These are phyloP conservation scores for Aspergillus incahuasiensis DNA, from an alignment of 495 filamentous ascomycete genomes.

Conservation along the genomic window DNA sequence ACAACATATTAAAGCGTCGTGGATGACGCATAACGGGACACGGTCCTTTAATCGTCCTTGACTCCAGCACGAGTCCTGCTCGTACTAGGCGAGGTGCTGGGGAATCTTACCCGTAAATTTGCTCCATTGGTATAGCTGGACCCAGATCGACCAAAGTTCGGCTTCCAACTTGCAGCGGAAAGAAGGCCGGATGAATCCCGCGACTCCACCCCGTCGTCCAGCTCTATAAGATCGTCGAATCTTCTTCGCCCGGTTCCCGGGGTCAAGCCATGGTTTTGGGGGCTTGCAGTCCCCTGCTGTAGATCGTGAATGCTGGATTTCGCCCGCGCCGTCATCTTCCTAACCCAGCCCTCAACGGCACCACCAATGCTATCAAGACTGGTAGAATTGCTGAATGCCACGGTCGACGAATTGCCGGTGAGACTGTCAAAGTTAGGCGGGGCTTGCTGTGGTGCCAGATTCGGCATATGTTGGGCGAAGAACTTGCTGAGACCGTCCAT, in stretches of 20 bases:
- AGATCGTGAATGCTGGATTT: slow-evolving; percentile 39
- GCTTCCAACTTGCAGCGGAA: slow-evolving; percentile 15
- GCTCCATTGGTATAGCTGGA: slow-evolving; percentile 14
- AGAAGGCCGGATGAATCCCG: slow-evolving; percentile 22
- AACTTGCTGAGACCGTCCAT: slow-evolving; percentile 75
- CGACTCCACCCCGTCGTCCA: slow-evolving; percentile 56
- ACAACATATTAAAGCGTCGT: slow-evolving; percentile 14
- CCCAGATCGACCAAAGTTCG: slow-evolving; percentile 20
- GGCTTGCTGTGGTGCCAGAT: slow-evolving; percentile 48
- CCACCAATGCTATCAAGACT: slow-evolving; percentile 79
- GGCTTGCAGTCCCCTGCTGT: slow-evolving; percentile 30
- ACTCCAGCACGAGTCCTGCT: slow-evolving; percentile 39
- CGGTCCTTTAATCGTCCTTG: slow-evolving; percentile 28
- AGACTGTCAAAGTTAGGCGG: slow-evolving; percentile 28
- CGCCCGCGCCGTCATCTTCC: slow-evolving; percentile 62
- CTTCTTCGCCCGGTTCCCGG: slow-evolving; percentile 35
- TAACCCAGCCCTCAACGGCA: slow-evolving; percentile 82
- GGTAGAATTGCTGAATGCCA: slow-evolving; percentile 43
- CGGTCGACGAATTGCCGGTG: slow-evolving; percentile 41
- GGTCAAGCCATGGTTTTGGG: slow-evolving; percentile 29
- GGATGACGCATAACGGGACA: not conserved
- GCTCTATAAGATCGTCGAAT: slow-evolving; percentile 76
- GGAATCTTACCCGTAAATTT: slow-evolving; percentile 20
- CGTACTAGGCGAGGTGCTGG: slow-evolving; percentile 32
- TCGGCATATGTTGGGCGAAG: slow-evolving; percentile 71